These are phyloP conservation scores for Phytophthora crassamura DNA, from an alignment of 352 stramenopile species.

Conservation along the genomic window DNA sequence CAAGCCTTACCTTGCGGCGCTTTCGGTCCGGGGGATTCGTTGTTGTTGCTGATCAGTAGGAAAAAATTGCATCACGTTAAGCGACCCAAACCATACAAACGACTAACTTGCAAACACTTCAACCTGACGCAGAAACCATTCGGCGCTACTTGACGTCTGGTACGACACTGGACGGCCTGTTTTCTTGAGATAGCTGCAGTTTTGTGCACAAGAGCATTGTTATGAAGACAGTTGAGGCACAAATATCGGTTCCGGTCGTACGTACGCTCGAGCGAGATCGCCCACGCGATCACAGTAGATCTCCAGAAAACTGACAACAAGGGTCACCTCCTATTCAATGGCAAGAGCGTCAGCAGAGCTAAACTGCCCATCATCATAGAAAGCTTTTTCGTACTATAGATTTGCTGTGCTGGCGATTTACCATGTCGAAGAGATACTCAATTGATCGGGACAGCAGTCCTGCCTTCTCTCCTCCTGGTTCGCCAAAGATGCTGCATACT, in stretches of 20 bases:
- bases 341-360: background rate
- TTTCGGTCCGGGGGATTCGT: constrained; percentile 75
- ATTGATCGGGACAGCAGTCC: constrained; percentile 91
- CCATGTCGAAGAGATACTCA: constrained; percentile 90
- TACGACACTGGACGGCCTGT: constrained; percentile 68
- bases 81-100: background rate
- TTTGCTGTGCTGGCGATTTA: constrained; percentile 69
- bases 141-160: constrained; percentile 79
- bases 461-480: constrained; percentile 74
- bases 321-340: constrained; percentile 64
- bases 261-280: constrained; percentile 90
- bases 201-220: background rate
- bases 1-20: constrained; percentile 51
- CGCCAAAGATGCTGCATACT: constrained; percentile 85
- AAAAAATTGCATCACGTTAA: background rate
- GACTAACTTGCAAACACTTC: background rate
- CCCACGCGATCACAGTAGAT: constrained; percentile 95
- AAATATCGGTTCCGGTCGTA: no score
- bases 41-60: constrained; percentile 35
- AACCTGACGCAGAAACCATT: constrained; percentile 87
- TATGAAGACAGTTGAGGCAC: no score
- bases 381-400: constrained; percentile 46
- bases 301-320: constrained; percentile 93
- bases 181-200: constrained; percentile 74
- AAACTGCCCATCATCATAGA: background rate